These are phyloP conservation scores for Bryum argenteum DNA, from an alignment of 225 moss, liverwort and hornwort species.

Conservation along the genomic window DNA sequence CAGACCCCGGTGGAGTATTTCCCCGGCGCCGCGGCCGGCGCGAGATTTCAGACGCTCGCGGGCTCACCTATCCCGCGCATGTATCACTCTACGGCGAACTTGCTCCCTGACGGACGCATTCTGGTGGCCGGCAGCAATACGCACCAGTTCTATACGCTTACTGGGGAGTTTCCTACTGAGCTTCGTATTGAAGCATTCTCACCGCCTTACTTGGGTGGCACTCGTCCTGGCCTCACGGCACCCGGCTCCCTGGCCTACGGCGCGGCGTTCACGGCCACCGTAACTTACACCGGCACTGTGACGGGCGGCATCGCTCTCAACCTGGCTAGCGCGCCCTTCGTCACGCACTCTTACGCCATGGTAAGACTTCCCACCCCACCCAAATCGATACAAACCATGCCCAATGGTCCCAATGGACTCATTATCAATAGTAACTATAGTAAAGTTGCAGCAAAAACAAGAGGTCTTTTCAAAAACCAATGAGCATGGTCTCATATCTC, in stretches of 20 bases:
- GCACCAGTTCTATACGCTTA: conserved; percentile 63
- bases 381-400: neutral
- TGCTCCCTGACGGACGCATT: conserved; percentile 50
- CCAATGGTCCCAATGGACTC: no score
- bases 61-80: conserved; percentile 37
- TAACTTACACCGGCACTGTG: conserved; percentile 21
- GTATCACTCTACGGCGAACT: conserved; percentile 58
- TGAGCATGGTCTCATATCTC: no score
- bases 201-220: conserved; percentile 43
- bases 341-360: conserved; percentile 60
- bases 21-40: conserved; percentile 23
- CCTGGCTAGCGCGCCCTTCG: conserved; percentile 50
- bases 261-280: conserved; percentile 33
- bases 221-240: conserved; percentile 31
- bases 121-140: conserved; percentile 57
- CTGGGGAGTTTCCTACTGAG: conserved; percentile 45
- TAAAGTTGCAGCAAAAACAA: no score
- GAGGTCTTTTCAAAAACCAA: no score
- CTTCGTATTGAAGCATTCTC: conserved; percentile 55
- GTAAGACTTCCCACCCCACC: neutral
- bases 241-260: conserved; percentile 26
- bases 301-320: conserved; percentile 39
- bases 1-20: conserved; percentile 39
- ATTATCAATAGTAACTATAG: no score
- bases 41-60: conserved; percentile 34